phyloP scores from a whole-genome alignment of 2,329 filamentous ascomycete genomes.

The Hypoxylon sp. region DNA sequence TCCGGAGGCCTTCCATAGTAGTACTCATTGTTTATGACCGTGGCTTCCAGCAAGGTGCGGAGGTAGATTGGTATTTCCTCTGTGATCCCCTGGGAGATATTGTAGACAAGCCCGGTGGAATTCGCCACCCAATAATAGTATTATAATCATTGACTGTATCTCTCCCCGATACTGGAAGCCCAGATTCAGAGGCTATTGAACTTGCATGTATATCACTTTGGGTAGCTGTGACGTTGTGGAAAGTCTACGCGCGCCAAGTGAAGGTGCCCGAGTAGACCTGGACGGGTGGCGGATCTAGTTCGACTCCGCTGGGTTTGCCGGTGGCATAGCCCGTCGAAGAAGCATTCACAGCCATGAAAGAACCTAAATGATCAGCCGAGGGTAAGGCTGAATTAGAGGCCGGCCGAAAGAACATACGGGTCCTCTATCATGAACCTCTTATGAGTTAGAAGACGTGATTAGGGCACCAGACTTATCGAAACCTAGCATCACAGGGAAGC shows the following conservation, averaged over 20 bases:
- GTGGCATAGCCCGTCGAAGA: constrained; percentile 4
- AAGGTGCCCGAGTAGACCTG: constrained; percentile 30
- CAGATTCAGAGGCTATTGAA: constrained; percentile 1
- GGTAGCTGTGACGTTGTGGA: constrained; percentile 19
- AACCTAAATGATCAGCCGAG: constrained; percentile 3
- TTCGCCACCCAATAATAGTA: constrained; percentile 15
- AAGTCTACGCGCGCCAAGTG: constrained; percentile 32
- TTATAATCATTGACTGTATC: no score
- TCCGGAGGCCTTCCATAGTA: not conserved
- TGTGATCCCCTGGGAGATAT: constrained; percentile 13
- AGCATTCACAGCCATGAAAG: constrained; percentile 31
- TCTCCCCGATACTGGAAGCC: no score
- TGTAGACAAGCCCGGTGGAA: constrained; percentile 19
- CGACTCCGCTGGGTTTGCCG: not conserved
- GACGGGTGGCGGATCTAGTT: constrained; percentile 17
- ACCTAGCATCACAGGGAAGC: constrained; percentile 16
- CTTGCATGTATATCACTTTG: constrained; percentile 12
- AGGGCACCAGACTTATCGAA: not conserved
- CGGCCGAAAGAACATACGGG: not conserved
- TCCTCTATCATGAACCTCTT: not conserved
- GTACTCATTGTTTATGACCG: constrained; percentile 12
- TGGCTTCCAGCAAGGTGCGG: constrained; percentile 1
- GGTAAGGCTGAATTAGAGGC: no score
- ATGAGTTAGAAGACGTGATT: constrained; percentile 23
- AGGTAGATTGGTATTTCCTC: constrained; percentile 18